Percentiles rank a stretch among this genome's conserved stretches.
Evolutionary conservation across 768 basidiomycete genomes (phyloP).

Genomic region (Mycena albidolilacea): DNA sequence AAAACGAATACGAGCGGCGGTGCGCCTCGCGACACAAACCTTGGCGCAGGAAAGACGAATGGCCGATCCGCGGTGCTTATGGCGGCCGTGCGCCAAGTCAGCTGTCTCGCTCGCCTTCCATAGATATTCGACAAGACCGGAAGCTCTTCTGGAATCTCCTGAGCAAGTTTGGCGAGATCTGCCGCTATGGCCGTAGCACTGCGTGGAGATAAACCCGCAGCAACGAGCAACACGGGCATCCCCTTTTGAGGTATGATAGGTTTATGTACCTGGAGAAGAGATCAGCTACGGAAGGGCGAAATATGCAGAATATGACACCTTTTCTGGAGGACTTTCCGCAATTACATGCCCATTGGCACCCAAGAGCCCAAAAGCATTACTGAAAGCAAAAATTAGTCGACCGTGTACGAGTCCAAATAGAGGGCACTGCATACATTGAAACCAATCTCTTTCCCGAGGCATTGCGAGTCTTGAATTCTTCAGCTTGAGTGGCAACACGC

Average conservation of each 20-base stretch:
- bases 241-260: not conserved
- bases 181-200: constrained; percentile 40
- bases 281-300: not conserved
- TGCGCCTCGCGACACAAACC: constrained; percentile 43
- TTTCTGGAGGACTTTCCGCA: constrained; percentile 50
- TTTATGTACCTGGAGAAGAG: not conserved
- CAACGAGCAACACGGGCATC: constrained; percentile 48
- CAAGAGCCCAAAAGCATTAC: constrained; percentile 54
- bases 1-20: constrained; percentile 43
- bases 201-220: constrained; percentile 56
- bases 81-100: constrained; percentile 50
- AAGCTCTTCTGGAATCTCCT: constrained; percentile 17
- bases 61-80: constrained; percentile 29
- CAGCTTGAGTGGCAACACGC: not conserved
- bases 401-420: not conserved
- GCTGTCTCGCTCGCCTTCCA: constrained; percentile 52
- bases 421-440: not conserved
- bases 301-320: not conserved
- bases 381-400: constrained; percentile 27
- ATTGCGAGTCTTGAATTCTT: constrained; percentile 8
- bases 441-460: constrained; percentile 8
- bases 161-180: constrained; percentile 11
- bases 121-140: constrained; percentile 31
- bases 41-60: constrained; percentile 46
- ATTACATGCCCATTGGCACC: constrained; percentile 61